Evolutionary conservation across 139 green algal genomes (phyloP).

Genomic region (Coelastrella sp.): DNA sequence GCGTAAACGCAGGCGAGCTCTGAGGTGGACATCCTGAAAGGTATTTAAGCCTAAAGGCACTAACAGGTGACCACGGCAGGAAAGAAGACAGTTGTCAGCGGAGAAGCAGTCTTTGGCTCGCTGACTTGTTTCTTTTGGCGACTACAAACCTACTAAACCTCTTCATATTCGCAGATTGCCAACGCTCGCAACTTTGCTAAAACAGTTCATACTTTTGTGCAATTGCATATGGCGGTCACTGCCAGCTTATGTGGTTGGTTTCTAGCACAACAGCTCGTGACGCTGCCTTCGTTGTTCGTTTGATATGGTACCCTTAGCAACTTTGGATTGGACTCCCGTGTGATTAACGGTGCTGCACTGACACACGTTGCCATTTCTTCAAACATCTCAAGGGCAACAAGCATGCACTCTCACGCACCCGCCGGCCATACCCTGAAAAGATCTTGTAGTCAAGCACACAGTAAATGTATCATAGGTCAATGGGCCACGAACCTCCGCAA

Average conservation of each 20-base stretch:
- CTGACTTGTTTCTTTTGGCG: not conserved
- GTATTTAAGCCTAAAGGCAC: constrained; percentile 75
- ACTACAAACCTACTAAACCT: not conserved
- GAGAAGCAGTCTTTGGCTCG: not conserved
- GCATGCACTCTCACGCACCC: too few species aligned
- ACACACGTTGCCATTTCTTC: too few species aligned
- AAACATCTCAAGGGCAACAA: too few species aligned
- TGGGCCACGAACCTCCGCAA: not conserved
- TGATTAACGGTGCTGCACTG: too few species aligned
- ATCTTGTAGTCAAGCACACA: too few species aligned
- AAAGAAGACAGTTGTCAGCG: not conserved
- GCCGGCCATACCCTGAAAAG: too few species aligned
- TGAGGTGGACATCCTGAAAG: constrained; percentile 84
- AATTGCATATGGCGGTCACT: not conserved
- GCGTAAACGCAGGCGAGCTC: constrained; percentile 98
- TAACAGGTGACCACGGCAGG: constrained; percentile 55
- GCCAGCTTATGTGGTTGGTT: too few species aligned
- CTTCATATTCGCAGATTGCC: too few species aligned
- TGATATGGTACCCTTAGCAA: too few species aligned
- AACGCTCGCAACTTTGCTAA: too few species aligned
- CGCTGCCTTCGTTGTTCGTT: not conserved
- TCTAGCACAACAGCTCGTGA: not conserved
- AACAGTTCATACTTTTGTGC: not conserved
- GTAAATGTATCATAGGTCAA: too few species aligned
- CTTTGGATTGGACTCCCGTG: too few species aligned